phyloP scores from a whole-genome alignment of 108 stramenopile genomes.

The Halocafeteria seosinensis region DNA sequence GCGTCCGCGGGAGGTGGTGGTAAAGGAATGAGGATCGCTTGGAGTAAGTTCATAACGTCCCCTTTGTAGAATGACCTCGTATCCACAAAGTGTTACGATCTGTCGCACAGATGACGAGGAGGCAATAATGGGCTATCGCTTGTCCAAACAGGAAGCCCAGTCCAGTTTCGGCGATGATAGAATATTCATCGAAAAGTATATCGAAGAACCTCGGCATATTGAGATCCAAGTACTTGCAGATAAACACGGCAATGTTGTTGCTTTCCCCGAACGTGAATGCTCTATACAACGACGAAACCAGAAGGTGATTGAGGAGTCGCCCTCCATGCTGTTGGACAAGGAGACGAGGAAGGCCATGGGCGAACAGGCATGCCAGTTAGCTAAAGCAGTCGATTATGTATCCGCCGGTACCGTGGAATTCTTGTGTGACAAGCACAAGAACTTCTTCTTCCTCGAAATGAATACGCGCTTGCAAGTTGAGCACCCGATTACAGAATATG shows the following conservation, averaged over 20 bases:
- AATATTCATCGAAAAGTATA: slow-evolving; percentile 82
- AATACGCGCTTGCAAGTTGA: slow-evolving; percentile 82
- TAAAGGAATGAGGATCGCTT: slow-evolving; percentile 91
- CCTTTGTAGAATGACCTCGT: too few relatives aligned
- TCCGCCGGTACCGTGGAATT: slow-evolving; percentile 93
- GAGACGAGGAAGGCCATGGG: slow-evolving; percentile 62
- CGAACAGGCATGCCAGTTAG: slow-evolving; percentile 53
- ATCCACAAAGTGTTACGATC: too few relatives aligned
- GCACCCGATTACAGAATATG: slow-evolving; percentile 85
- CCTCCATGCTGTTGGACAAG: slow-evolving; percentile 33
- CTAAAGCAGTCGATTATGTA: slow-evolving; percentile 56
- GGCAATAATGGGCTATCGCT: slow-evolving; percentile 51
- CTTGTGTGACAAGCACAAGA: slow-evolving; percentile 56
- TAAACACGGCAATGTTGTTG: slow-evolving; percentile 49
- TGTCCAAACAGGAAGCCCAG: slow-evolving; percentile 60
- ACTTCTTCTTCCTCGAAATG: slow-evolving; percentile 98
- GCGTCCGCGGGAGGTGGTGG: slow-evolving; percentile 88
- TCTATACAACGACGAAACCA: slow-evolving; percentile 85
- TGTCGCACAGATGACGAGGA: slow-evolving; percentile 59
- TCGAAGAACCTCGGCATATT: slow-evolving; percentile 85
- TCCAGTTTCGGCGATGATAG: slow-evolving; percentile 73
- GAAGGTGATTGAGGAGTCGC: slow-evolving; percentile 90
- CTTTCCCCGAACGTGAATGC: slow-evolving; percentile 84
- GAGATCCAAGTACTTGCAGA: slow-evolving; percentile 89
- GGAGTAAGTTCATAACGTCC: too few relatives aligned